These are phyloP conservation scores for Penicillium cinerascens DNA, from an alignment of 495 filamentous ascomycete genomes.

Conservation along the genomic window DNA sequence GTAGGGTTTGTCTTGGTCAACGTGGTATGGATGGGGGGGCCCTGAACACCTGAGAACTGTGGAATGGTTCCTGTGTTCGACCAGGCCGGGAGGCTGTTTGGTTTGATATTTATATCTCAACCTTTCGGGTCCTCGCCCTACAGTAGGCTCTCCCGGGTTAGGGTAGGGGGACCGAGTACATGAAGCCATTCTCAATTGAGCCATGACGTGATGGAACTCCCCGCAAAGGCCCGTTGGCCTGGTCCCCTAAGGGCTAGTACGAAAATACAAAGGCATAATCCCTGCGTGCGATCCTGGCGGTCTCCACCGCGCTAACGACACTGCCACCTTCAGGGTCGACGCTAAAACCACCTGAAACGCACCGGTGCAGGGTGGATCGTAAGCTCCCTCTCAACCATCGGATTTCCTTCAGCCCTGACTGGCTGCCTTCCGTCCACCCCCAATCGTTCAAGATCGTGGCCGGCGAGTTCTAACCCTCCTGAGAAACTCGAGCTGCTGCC, in stretches of 20 bases:
- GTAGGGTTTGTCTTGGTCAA: conserved; percentile 13
- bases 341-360: conserved; percentile 40
- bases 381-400: conserved; percentile 4
- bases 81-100: not conserved
- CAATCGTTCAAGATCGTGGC: conserved; percentile 16
- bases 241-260: not conserved
- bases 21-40: conserved; percentile 8
- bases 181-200: not conserved
- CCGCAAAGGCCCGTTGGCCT: conserved; percentile 30
- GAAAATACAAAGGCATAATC: conserved; percentile 8
- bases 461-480: not conserved
- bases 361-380: conserved; percentile 9
- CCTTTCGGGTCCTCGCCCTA: too few species aligned
- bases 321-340: conserved; percentile 38
- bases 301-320: conserved; percentile 29
- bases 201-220: conserved; percentile 9
- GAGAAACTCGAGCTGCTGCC: not conserved
- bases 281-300: conserved; percentile 37
- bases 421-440: conserved; percentile 4
- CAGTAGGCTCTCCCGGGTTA: too few species aligned
- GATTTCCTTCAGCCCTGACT: not conserved
- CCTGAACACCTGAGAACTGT: not conserved
- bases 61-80: not conserved
- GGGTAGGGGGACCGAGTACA: too few species aligned
- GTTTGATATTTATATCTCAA: not conserved